phyloP scores from a whole-genome alignment of 305 asterid genomes.

The Nicotiana rustica region DNA sequence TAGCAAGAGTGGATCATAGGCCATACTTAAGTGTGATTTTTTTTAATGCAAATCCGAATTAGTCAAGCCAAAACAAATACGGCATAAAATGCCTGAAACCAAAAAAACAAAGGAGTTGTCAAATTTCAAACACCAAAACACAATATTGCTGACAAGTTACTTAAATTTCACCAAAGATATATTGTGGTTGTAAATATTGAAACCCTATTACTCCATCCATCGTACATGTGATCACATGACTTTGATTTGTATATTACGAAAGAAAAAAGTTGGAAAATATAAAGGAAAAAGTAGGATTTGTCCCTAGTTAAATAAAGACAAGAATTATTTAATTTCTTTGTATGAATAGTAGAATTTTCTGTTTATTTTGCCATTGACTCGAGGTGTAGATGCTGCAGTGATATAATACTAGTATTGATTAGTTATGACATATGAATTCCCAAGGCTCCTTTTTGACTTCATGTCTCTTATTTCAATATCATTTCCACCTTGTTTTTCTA shows the following conservation, averaged over 20 bases:
- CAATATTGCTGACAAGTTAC: too few species aligned
- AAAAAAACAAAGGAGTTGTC: too few species aligned
- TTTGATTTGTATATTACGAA: constrained; percentile 3
- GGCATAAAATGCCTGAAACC: too few species aligned
- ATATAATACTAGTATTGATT: constrained; percentile 1
- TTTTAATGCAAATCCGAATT: too few species aligned
- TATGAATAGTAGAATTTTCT: constrained; percentile 24
- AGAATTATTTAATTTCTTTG: background rate
- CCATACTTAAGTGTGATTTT: too few species aligned
- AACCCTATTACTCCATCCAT: background rate
- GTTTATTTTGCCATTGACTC: constrained; percentile 24
- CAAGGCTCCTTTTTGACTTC: constrained; percentile 28
- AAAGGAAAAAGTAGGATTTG: too few species aligned
- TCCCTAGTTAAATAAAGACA: too few species aligned
- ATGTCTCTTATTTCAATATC: constrained; percentile 5
- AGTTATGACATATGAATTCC: constrained; percentile 25
- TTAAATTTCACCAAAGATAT: too few species aligned
- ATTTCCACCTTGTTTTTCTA: constrained; percentile 5
- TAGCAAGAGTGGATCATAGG: too few species aligned
- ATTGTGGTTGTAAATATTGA: background rate
- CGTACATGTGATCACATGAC: constrained; percentile 28
- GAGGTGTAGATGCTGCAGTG: constrained; percentile 23
- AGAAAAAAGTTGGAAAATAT: too few species aligned
- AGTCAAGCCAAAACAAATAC: too few species aligned
- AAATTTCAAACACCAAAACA: too few species aligned